Base-by-base conservation (phyloP, 1,139 yeast genomes). In the Pichia sp. region DNA sequence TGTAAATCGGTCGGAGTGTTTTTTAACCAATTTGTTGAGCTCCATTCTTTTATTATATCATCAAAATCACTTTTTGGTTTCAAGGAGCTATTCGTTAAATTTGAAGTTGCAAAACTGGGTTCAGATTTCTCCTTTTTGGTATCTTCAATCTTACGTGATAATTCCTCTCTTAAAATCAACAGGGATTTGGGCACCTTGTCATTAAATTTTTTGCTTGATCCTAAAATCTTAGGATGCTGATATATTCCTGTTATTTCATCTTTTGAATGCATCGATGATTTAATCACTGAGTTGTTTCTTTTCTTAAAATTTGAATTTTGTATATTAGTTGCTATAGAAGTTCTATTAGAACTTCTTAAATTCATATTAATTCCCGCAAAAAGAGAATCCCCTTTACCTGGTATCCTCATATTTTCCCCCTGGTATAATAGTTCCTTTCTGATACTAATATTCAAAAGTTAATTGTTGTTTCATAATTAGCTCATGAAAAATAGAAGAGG, bases 1-100 rank as follows among this genome's bases (percentile, higher is more conserved):
- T 44, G 36, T 39, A 51, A 51, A 30, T 54, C 47, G 4, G 46
- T 36, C 8, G 51, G 53, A 10, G 42, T 48, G 10, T 35, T 45
- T 27, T 49, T 42, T 9, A 56, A 29, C 57, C 55, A 52, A 24
- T 53, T 49, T 11, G 58, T 54, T 6, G 51, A 46, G 25, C 50
- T 52, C 59, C 58, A 55, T 30, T 55, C 57, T 31, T 55, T 54
- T 12, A 56, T 46, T 8, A 55, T 47, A 28, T 40, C 35, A 40
- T 56, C 58, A 44, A 53, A 55, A 25, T 52, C 55, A 29, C 48
- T 50, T 35, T 53, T 49, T 0, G 55, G 52, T 25, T 47, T 44
- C 20, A 46, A 37, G 5, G 53, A 42, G 6, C 54, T 51, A 29
- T 35, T 42, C 11, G 39, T 45, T 27, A 39, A 31, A 25, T 41